A percentile compares a stretch with the other conserved stretches of the same genome.
phyloP scores from a whole-genome alignment of 2,329 filamentous ascomycete species.

The Colletotrichum siamense region DNA sequence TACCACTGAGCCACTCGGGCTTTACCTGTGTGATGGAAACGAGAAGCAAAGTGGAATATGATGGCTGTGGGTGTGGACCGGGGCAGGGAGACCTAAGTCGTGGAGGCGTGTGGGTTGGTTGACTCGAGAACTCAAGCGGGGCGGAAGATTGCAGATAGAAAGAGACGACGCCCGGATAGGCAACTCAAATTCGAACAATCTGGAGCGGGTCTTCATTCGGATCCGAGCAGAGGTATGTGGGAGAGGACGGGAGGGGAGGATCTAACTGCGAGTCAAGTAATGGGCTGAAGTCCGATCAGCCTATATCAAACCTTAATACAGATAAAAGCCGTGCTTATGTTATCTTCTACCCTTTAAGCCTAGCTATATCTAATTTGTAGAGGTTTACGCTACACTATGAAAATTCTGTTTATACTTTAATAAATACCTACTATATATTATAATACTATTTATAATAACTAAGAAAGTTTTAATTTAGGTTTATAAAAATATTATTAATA shows the following conservation, averaged over 20 bases:
- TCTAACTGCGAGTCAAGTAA: background rate
- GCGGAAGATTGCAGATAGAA: background rate
- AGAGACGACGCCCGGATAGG: background rate
- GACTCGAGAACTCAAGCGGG: background rate
- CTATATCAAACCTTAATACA: background rate
- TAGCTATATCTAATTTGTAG: too few species aligned
- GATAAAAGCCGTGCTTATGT: background rate
- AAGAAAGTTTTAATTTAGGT: too few species aligned
- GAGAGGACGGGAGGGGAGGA: background rate
- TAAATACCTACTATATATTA: too few species aligned
- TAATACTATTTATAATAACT: too few species aligned
- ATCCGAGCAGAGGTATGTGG: background rate
- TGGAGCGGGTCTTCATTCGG: background rate
- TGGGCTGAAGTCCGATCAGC: background rate
- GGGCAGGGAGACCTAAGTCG: background rate
- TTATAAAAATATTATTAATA: too few species aligned
- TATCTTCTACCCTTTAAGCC: too few species aligned
- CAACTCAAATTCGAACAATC: background rate
- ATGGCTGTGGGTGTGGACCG: background rate
- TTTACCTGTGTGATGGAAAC: background rate
- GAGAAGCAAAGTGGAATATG: background rate
- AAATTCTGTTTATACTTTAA: too few species aligned
- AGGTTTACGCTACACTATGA: too few species aligned
- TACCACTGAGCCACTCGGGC: conserved; percentile 23
- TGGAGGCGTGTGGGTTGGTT: background rate